Evolutionary conservation across 768 basidiomycete genomes (phyloP), one percentile per base, ranked within the genome.

Genomic region (Termitomyces heimii): DNA sequence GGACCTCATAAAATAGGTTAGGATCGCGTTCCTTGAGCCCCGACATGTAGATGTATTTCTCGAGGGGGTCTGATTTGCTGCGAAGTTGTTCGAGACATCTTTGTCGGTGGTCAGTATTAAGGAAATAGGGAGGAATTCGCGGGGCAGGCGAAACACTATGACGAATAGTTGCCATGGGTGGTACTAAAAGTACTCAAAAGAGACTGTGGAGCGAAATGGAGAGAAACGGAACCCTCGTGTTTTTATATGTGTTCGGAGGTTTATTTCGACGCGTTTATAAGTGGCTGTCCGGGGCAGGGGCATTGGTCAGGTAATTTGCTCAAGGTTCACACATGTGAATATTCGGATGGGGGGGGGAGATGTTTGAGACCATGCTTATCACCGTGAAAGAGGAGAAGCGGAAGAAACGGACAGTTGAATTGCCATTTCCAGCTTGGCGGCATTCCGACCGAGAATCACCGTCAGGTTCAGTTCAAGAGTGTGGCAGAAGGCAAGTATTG

Each of bases 11-110:
- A 70, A 89, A 91, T 14, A 89, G 73, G 50, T 78, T 75, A 29
- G 82, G 71, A 63, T 89, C 82, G 59, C 84, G 78, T 34, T 78
- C 75, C 62, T 88, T 82, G 64, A 90, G 76, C 10, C 79, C 79
- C 39, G 77, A 80, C 58, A 90, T 78, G 68, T 82, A 89, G 60
- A 88, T 84, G 70, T 90, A 86, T 67, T 87, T 83, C 57, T 89
- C 84, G 50, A 89, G 75, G 24, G 77, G 71, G 54, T 72, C 70
- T 1, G 70, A 56, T 69, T 86, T 86, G 64, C 81, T 78, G 55
- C 83, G 80, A 20, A 86, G 71, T 66, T 85, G 84, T 3, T 66
- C 70, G 2, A 86, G 76, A 66, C 81, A 82, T 59, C 84, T 76
- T 56, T 79, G 77, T 34, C 73, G 75, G 62, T 85, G 84, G 67